phyloP scores from a whole-genome alignment of 1,139 yeast species.

The Citeromyces hawaiiensis region DNA sequence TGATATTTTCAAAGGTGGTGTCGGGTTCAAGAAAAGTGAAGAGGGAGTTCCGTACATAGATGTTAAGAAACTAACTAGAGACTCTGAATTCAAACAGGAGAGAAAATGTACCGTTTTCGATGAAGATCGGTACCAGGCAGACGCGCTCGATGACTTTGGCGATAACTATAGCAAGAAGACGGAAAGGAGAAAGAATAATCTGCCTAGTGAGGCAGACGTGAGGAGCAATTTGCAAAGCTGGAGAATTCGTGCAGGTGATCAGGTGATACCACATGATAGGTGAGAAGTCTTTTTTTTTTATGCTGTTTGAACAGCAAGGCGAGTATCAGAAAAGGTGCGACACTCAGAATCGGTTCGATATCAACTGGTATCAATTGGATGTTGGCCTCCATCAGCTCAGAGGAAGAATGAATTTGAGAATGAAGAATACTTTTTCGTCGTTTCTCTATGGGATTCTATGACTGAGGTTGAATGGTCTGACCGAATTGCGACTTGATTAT shows the following conservation, averaged over 20 bases:
- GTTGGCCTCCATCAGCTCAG: too few relatives aligned
- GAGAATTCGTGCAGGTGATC: neutral
- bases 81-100: neutral
- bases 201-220: neutral
- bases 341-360: too few relatives aligned
- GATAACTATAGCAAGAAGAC: neutral
- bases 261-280: neutral
- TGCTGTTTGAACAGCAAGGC: too few relatives aligned
- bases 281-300: too few relatives aligned
- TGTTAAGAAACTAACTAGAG: neutral
- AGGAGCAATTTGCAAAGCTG: neutral
- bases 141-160: neutral
- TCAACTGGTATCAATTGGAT: too few relatives aligned
- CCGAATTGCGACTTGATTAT: too few relatives aligned
- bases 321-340: too few relatives aligned
- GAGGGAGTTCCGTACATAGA: slow-evolving; percentile 20
- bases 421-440: too few relatives aligned
- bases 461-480: too few relatives aligned
- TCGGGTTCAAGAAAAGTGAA: slow-evolving; percentile 43
- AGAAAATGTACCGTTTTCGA: neutral
- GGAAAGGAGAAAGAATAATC: neutral
- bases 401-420: too few relatives aligned
- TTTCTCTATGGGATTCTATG: too few relatives aligned
- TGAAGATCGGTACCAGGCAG: neutral
- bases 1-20: slow-evolving; percentile 61